phyloP scores from a whole-genome alignment of 2,329 filamentous ascomycete genomes.

The Trichoderma simmonsii region DNA sequence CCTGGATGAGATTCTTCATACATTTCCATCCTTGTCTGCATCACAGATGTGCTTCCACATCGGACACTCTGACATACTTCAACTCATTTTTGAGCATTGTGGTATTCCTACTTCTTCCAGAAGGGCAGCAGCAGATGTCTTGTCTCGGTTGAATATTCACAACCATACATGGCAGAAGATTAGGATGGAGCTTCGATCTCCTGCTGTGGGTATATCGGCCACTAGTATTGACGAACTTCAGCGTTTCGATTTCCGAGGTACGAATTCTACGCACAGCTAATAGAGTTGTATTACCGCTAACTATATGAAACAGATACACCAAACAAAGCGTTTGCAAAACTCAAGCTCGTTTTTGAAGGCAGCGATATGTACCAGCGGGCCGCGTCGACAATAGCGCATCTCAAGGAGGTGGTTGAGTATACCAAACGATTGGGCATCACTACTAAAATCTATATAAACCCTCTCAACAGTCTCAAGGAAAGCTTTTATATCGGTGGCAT shows the following conservation, averaged over 20 bases:
- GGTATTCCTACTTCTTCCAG: conserved; percentile 69
- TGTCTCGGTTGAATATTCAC: conserved; percentile 84
- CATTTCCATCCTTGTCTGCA: conserved; percentile 71
- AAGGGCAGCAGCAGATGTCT: conserved; percentile 70
- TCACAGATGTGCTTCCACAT: conserved; percentile 83
- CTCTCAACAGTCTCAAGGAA: conserved; percentile 84
- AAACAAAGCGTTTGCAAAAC: conserved; percentile 54
- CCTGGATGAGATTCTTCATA: conserved; percentile 80
- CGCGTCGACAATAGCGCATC: conserved; percentile 71
- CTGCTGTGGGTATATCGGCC: conserved; percentile 75
- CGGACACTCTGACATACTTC: conserved; percentile 82
- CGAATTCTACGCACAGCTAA: conserved; percentile 21
- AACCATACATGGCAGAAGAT: conserved; percentile 81
- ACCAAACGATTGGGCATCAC: conserved; percentile 70
- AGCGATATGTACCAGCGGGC: conserved; percentile 70
- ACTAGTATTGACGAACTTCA: conserved; percentile 89
- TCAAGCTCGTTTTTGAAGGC: conserved; percentile 60
- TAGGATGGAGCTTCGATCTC: conserved; percentile 75
- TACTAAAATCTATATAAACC: conserved; percentile 78
- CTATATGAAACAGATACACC: conserved; percentile 43
- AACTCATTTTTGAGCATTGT: conserved; percentile 87
- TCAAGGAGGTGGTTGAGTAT: conserved; percentile 75
- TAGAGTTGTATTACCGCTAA: conserved; percentile 21
- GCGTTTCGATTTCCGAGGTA: conserved; percentile 85
- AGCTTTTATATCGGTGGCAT: conserved; percentile 84